Evolutionary conservation across 2,329 filamentous ascomycete species (phyloP).

Genomic region (Dactylellina leptospora): DNA sequence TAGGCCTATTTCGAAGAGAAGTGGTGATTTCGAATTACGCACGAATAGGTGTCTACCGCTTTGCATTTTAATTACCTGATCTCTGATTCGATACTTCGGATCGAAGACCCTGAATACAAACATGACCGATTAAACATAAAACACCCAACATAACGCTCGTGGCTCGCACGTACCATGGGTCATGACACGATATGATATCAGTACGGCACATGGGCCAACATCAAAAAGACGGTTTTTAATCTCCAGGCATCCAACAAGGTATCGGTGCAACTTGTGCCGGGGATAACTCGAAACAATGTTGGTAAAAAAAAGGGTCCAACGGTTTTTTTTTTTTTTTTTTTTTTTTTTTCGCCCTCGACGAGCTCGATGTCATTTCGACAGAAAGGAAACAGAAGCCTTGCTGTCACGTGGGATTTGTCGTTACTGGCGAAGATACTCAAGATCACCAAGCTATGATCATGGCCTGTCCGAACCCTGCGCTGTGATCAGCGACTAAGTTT

Average conservation of each 20-base stretch:
- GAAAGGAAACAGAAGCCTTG: neutral
- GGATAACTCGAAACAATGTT: slow-evolving; percentile 34
- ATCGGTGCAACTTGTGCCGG: slow-evolving; percentile 12
- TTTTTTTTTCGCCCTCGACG: no score
- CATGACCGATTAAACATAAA: slow-evolving; percentile 6
- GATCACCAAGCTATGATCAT: slow-evolving; percentile 15
- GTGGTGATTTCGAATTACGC: slow-evolving; percentile 17
- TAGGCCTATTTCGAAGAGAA: slow-evolving; percentile 1
- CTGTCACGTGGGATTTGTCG: slow-evolving; percentile 24
- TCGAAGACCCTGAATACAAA: slow-evolving; percentile 13
- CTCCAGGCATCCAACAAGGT: slow-evolving; percentile 35
- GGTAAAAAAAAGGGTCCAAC: slow-evolving; percentile 2
- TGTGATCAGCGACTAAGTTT: neutral
- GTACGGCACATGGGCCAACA: no score
- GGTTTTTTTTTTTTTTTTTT: no score
- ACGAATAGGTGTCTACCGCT: slow-evolving; percentile 20
- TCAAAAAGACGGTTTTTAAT: slow-evolving; percentile 1
- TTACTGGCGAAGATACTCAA: neutral
- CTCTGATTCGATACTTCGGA: slow-evolving; percentile 36
- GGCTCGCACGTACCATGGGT: no score
- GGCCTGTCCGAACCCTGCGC: slow-evolving; percentile 2
- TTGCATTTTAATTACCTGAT: neutral
- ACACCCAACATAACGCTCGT: no score
- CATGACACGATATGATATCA: no score
- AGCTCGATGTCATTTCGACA: neutral